Conservation (phyloP, 2,329 filamentous ascomycete species). For the Stemphylium vesicarium region DNA sequence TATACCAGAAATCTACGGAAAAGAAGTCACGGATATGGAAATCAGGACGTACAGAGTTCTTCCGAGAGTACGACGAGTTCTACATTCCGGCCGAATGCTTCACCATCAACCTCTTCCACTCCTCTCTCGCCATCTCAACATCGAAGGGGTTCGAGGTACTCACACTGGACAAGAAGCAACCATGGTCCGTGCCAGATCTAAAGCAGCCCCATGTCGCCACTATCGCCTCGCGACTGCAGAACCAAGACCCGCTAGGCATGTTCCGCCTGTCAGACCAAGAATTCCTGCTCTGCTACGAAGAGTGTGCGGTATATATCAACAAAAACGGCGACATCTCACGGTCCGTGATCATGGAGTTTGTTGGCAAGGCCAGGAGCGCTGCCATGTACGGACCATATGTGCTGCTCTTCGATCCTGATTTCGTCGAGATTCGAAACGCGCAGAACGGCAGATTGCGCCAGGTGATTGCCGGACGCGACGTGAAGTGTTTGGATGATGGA, state of each 20-base stretch:
- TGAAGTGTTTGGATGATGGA: constrained; percentile 83
- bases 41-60: constrained; percentile 85
- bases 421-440: constrained; percentile 95
- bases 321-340: constrained; percentile 96
- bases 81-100: constrained; percentile 96
- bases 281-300: constrained; percentile 91
- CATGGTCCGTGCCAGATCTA: constrained; percentile 90
- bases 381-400: constrained; percentile 92
- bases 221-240: constrained; percentile 82
- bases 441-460: constrained; percentile 93
- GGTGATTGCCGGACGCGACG: constrained; percentile 90
- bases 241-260: constrained; percentile 91
- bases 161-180: constrained; percentile 95
- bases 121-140: constrained; percentile 88
- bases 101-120: constrained; percentile 94
- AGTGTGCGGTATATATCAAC: constrained; percentile 97
- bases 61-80: constrained; percentile 98
- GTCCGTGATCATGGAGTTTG: constrained; percentile 97
- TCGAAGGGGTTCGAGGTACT: constrained; percentile 93
- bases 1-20: constrained; percentile 89
- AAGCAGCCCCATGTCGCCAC: constrained; percentile 78
- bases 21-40: constrained; percentile 75
- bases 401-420: constrained; percentile 92
- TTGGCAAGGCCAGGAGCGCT: constrained; percentile 86
- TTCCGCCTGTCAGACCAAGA: constrained; percentile 82